A percentile compares a stretch with the other conserved stretches of the same genome.
Evolutionary conservation across 2,329 filamentous ascomycete genomes (phyloP).

Genomic region (Scleromitrula shiraiana): DNA sequence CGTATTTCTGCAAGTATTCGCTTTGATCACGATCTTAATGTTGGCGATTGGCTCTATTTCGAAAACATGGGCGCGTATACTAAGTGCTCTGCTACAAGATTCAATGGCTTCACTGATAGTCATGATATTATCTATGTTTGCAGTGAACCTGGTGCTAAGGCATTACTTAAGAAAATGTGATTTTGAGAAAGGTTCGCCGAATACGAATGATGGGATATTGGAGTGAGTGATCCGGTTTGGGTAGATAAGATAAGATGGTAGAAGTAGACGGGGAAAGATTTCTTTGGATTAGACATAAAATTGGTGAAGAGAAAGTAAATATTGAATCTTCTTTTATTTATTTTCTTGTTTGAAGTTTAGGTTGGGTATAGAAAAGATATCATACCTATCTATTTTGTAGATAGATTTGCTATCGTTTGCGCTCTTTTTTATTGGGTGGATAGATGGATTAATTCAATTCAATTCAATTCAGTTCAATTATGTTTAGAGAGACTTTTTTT

Average conservation of each 20-base stretch:
- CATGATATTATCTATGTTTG: constrained; percentile 93
- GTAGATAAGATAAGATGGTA: background rate
- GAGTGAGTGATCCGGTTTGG: too few species aligned
- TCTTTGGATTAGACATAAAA: background rate
- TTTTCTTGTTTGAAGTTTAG: too few species aligned
- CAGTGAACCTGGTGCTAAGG: constrained; percentile 80
- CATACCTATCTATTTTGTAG: too few species aligned
- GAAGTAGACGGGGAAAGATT: background rate
- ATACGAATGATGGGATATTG: too few species aligned
- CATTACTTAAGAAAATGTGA: constrained; percentile 44
- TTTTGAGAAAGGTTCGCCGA: background rate
- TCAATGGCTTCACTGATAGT: constrained; percentile 92
- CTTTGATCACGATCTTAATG: constrained; percentile 70
- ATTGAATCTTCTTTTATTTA: too few species aligned
- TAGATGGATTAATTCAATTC: too few species aligned
- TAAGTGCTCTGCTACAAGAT: constrained; percentile 92
- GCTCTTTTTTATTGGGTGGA: too few species aligned
- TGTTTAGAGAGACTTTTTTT: too few species aligned
- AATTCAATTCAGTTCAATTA: too few species aligned
- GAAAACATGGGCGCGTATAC: constrained; percentile 99
- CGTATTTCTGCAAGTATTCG: constrained; percentile 77
- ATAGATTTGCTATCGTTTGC: too few species aligned
- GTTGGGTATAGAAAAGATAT: too few species aligned
- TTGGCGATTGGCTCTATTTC: constrained; percentile 98
- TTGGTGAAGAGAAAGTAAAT: background rate